Conservation (phyloP, 192 early-diverging fungal genomes). For the Lobulomyces angularis region DNA sequence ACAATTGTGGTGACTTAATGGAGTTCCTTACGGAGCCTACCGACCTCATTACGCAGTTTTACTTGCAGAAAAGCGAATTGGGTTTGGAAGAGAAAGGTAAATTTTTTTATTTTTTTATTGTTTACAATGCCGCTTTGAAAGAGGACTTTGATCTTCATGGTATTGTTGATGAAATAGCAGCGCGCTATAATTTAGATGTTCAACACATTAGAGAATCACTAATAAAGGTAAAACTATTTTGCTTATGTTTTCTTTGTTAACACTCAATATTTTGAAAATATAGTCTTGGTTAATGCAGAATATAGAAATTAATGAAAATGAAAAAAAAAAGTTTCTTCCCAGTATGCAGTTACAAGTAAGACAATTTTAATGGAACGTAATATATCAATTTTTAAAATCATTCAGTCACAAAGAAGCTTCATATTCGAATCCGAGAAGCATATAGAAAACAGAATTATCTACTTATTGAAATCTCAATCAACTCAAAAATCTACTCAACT, state of each 20-base stretch:
- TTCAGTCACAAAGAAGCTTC: no score
- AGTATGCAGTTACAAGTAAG: no score
- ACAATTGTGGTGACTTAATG: constrained; percentile 12
- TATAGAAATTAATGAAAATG: no score
- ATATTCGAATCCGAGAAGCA: no score
- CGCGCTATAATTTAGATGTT: constrained; percentile 22
- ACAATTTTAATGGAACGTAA: no score
- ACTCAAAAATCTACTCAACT: constrained; percentile 19
- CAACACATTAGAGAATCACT: constrained; percentile 16
- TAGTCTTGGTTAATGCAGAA: no score
- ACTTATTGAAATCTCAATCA: constrained; percentile 28
- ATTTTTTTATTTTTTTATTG: no score
- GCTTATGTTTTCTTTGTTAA: background rate
- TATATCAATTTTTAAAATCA: no score
- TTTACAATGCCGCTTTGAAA: no score
- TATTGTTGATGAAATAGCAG: constrained; percentile 21
- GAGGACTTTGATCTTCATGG: constrained; percentile 9
- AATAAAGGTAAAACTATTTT: constrained; percentile 13
- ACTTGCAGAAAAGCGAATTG: constrained; percentile 9
- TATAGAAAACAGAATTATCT: constrained; percentile 34
- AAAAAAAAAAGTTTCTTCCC: no score
- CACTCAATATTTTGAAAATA: constrained; percentile 1
- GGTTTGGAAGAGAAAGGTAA: background rate
- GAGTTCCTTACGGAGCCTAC: constrained; percentile 15
- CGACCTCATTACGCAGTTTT: constrained; percentile 22